phyloP scores from a whole-genome alignment of 2,329 filamentous ascomycete species.

The Hypoxylon sp. region DNA sequence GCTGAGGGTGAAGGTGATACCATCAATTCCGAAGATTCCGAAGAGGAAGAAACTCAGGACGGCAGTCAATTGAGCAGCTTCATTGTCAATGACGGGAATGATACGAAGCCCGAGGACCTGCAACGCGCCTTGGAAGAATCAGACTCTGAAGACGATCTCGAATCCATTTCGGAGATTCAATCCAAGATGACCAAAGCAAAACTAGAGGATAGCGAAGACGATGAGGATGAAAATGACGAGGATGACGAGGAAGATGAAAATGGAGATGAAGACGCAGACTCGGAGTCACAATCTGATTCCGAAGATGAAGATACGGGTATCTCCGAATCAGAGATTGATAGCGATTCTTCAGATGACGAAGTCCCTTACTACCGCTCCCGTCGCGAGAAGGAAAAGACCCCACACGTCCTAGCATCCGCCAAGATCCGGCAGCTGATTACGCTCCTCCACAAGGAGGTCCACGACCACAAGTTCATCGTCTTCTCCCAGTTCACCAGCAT shows the following conservation, averaged over 20 bases:
- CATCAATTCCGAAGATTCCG: slow-evolving; percentile 79
- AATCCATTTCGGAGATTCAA: slow-evolving; percentile 51
- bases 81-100: slow-evolving; percentile 66
- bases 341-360: slow-evolving; percentile 61
- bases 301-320: slow-evolving; percentile 53
- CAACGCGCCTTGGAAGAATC: slow-evolving; percentile 49
- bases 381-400: slow-evolving; percentile 61
- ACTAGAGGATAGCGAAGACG: slow-evolving; percentile 26
- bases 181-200: slow-evolving; percentile 44
- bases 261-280: slow-evolving; percentile 39
- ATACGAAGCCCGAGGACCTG: slow-evolving; percentile 51
- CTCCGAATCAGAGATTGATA: slow-evolving; percentile 60
- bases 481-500: slow-evolving; percentile 99
- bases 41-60: slow-evolving; percentile 64
- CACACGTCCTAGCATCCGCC: slow-evolving; percentile 78
- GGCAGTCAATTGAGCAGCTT: slow-evolving; percentile 70
- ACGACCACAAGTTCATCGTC: slow-evolving; percentile 95
- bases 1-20: slow-evolving; percentile 89
- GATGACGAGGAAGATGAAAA: slow-evolving; percentile 48
- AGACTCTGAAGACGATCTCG: slow-evolving; percentile 52
- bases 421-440: slow-evolving; percentile 90
- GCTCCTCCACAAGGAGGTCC: slow-evolving; percentile 83
- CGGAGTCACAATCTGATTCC: slow-evolving; percentile 48
- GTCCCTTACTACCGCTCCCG: slow-evolving; percentile 53
- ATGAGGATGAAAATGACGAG: slow-evolving; percentile 8